phyloP scores from a whole-genome alignment of 306 rosid genomes.

The Cercis canadensis region DNA sequence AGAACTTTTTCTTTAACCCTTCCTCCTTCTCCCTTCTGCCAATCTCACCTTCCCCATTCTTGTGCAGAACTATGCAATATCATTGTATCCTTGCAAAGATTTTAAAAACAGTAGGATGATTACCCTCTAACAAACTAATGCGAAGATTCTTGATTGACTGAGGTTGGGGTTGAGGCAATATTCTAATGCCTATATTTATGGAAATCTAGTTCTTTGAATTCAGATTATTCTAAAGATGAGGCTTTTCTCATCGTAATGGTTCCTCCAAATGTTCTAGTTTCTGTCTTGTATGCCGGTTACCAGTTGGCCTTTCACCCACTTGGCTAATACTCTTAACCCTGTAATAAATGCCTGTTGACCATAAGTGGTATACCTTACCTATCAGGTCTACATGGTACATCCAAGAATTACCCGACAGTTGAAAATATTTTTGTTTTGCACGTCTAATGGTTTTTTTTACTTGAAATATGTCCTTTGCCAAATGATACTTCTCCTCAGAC shows the following conservation, averaged over 20 bases:
- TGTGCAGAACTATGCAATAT: too few relatives aligned
- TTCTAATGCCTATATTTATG: not conserved
- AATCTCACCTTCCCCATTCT: too few relatives aligned
- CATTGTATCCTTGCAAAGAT: too few relatives aligned
- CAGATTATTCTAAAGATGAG: not conserved
- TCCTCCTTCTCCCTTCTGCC: too few relatives aligned
- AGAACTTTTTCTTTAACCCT: too few relatives aligned
- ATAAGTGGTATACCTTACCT: not conserved
- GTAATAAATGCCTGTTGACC: not conserved
- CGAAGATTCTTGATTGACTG: too few relatives aligned
- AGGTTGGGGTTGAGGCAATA: slow-evolving; percentile 16
- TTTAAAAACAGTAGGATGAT: too few relatives aligned
- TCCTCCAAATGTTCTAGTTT: slow-evolving; percentile 8
- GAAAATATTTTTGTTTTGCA: not conserved
- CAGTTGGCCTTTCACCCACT: not conserved
- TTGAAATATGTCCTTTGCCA: slow-evolving; percentile 5
- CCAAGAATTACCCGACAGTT: not conserved
- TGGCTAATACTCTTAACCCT: not conserved
- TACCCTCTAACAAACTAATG: too few relatives aligned
- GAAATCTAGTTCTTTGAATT: slow-evolving; percentile 1
- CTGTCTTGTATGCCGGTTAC: not conserved
- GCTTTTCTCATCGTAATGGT: too few relatives aligned
- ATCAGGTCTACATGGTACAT: slow-evolving; percentile 9
- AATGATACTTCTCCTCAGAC: slow-evolving; percentile 1
- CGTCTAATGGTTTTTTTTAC: too few relatives aligned